phyloP scores from a whole-genome alignment of 495 filamentous ascomycete species.

The Hypomontagnella monticulosa region DNA sequence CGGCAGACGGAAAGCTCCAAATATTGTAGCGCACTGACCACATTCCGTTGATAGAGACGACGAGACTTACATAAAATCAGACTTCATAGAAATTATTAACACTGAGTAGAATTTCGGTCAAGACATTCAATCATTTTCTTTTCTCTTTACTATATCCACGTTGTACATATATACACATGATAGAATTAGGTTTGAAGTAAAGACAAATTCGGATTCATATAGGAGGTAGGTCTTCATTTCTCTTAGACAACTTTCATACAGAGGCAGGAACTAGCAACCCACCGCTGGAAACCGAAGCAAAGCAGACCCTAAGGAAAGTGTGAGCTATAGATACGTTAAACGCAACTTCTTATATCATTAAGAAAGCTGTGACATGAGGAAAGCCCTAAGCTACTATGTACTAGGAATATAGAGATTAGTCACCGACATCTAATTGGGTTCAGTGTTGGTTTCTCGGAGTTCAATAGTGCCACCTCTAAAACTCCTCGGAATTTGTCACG shows the following conservation, averaged over 20 bases:
- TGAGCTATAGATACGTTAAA: background rate
- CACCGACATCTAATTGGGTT: no score
- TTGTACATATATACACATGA: background rate
- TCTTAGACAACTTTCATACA: background rate
- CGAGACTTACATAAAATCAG: slow-evolving; percentile 4
- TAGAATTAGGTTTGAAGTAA: background rate
- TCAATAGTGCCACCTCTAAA: background rate
- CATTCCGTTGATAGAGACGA: no score
- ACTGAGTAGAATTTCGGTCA: background rate
- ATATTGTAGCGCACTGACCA: no score
- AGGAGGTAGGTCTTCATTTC: slow-evolving; percentile 12
- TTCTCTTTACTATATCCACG: background rate
- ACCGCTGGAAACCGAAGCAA: background rate
- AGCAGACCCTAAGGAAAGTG: background rate
- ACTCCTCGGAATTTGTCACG: background rate
- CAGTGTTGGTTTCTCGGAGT: no score
- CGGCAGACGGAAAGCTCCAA: no score
- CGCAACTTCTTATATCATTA: background rate
- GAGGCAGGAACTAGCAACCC: no score
- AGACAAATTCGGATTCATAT: background rate
- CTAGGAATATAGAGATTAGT: no score
- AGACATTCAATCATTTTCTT: slow-evolving; percentile 6
- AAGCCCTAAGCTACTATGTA: no score
- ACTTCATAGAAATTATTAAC: background rate
- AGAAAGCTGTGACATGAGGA: background rate